Percentiles rank a stretch among this genome's conserved stretches.
These are phyloP conservation scores for Penicillium sp. DNA, from an alignment of 2,329 filamentous ascomycete genomes.

Conservation along the genomic window DNA sequence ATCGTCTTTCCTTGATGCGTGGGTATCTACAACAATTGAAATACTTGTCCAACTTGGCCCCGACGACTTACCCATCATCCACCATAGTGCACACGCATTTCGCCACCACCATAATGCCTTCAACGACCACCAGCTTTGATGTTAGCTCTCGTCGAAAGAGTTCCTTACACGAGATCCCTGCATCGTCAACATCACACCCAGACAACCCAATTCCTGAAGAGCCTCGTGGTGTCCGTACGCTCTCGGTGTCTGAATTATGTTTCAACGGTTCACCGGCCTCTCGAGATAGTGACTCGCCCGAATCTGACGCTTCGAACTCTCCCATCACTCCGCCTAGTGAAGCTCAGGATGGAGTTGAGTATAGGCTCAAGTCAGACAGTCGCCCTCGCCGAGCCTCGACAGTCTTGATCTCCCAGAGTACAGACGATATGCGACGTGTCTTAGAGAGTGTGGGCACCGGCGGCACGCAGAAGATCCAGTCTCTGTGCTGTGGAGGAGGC, in stretches of 20 bases:
- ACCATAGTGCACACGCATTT: neutral
- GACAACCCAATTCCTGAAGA: slow-evolving; percentile 46
- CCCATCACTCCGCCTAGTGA: slow-evolving; percentile 39
- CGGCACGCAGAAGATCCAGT: slow-evolving; percentile 56
- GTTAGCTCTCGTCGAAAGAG: slow-evolving; percentile 18
- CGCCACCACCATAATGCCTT: slow-evolving; percentile 14
- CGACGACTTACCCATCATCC: too few relatives aligned
- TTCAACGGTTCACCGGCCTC: slow-evolving; percentile 27
- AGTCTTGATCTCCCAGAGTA: slow-evolving; percentile 51
- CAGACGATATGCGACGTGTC: slow-evolving; percentile 53
- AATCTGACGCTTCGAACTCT: slow-evolving; percentile 36
- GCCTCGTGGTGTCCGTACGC: slow-evolving; percentile 33
- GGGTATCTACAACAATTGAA: too few relatives aligned
- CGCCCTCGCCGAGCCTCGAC: slow-evolving; percentile 43
- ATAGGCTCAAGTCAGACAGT: slow-evolving; percentile 17
- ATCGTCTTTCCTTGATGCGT: too few relatives aligned
- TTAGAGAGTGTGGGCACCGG: slow-evolving; percentile 48
- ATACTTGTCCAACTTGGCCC: too few relatives aligned
- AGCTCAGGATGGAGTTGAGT: slow-evolving; percentile 30
- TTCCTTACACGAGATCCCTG: slow-evolving; percentile 27
- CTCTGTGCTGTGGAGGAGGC: slow-evolving; percentile 59
- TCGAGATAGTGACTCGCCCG: slow-evolving; percentile 30
- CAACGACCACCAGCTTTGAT: slow-evolving; percentile 21
- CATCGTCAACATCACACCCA: slow-evolving; percentile 42
- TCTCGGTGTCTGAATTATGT: slow-evolving; percentile 31